These are phyloP conservation scores for Beta vulgaris DNA, from an alignment of 148 eudicot species.

Conservation along the genomic window DNA sequence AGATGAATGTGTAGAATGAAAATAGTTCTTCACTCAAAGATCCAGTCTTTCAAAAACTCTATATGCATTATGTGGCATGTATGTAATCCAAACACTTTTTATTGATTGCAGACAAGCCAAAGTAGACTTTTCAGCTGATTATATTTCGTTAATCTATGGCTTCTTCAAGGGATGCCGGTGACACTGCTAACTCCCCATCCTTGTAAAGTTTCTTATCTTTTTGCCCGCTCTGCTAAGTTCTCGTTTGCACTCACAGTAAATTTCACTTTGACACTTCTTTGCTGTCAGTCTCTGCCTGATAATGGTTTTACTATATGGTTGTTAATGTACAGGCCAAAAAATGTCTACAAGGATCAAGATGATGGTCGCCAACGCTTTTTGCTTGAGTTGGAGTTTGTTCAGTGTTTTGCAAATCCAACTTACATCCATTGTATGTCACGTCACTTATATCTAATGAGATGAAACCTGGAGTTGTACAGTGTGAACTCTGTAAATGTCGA, in stretches of 20 bases:
- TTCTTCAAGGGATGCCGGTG: constrained; percentile 18
- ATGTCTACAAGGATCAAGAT: constrained; percentile 72
- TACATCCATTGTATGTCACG: constrained; percentile 69
- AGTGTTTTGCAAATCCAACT: constrained; percentile 90
- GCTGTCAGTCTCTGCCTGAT: neutral
- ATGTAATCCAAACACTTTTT: neutral
- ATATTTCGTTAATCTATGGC: constrained; percentile 3
- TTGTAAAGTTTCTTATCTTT: constrained; percentile 14
- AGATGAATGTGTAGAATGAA: no score
- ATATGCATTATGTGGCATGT: neutral
- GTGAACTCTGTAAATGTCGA: no score
- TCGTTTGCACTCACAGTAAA: neutral
- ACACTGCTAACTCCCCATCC: constrained; percentile 1
- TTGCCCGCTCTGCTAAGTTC: no score
- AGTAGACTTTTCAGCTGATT: neutral
- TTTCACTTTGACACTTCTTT: neutral
- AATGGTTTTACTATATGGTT: neutral
- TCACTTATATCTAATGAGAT: neutral
- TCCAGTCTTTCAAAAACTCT: no score
- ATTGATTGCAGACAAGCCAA: constrained; percentile 8
- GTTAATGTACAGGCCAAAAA: constrained; percentile 45
- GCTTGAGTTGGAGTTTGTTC: constrained; percentile 86
- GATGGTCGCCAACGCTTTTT: constrained; percentile 86
- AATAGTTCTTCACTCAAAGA: no score
- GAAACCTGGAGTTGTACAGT: neutral